phyloP scores from a whole-genome alignment of 2,329 filamentous ascomycete genomes.

The Calonectria hawksworthii region DNA sequence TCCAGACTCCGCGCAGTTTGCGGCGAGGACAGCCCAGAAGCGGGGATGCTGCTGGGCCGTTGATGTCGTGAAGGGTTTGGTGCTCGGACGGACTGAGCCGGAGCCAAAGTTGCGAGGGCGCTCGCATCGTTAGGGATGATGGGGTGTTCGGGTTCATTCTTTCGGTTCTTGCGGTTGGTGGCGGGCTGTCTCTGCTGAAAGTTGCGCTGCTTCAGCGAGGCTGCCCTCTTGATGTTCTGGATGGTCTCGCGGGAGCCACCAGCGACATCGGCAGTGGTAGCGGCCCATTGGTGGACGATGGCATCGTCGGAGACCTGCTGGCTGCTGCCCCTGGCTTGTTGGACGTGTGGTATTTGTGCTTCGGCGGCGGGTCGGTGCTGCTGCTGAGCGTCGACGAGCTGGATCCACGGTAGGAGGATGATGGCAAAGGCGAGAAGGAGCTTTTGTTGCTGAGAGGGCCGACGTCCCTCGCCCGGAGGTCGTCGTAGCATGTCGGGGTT shows the following conservation, averaged over 20 bases:
- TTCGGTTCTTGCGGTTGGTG: conserved; percentile 50
- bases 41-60: conserved; percentile 67
- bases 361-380: conserved; percentile 61
- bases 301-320: conserved; percentile 47
- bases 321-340: conserved; percentile 42
- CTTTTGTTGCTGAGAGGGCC: conserved; percentile 61
- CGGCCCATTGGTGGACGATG: conserved; percentile 47
- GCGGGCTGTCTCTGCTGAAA: conserved; percentile 37
- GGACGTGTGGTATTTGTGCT: conserved; percentile 35
- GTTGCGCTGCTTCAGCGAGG: conserved; percentile 44
- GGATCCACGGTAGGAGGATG: conserved; percentile 68
- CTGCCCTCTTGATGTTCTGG: conserved; percentile 44
- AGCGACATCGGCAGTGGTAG: conserved; percentile 48
- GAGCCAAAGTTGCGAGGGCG: conserved; percentile 98
- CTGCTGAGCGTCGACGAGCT: conserved; percentile 74
- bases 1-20: conserved; percentile 95
- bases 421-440: conserved; percentile 69
- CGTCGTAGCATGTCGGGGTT: conserved; percentile 70
- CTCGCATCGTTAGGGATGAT: conserved; percentile 79
- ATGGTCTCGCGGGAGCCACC: conserved; percentile 46
- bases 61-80: conserved; percentile 77
- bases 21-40: conserved; percentile 82
- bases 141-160: conserved; percentile 48
- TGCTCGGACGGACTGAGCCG: conserved; percentile 96
- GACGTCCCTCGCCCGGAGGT: conserved; percentile 70